Percentiles rank a stretch among this genome's conserved stretches.
Conservation (phyloP, 805 yeast species). For the Saturnispora galanensis region DNA sequence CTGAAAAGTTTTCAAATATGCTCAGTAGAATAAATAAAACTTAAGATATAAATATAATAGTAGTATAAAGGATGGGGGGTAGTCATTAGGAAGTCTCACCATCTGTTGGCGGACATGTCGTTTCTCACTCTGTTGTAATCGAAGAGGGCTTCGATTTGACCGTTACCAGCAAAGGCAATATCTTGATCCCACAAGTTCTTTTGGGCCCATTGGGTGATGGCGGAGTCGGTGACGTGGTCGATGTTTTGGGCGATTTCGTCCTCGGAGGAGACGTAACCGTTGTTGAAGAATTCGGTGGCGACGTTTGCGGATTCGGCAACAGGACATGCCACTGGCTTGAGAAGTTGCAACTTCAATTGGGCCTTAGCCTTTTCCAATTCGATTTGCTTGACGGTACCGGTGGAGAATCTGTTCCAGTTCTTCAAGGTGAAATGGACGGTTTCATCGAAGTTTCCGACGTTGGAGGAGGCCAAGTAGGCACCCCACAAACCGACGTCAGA, state of each 20-base stretch:
- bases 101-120: constrained; percentile 85
- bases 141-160: constrained; percentile 75
- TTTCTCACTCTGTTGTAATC: constrained; percentile 83
- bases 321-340: constrained; percentile 35
- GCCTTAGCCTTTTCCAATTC: constrained; percentile 75
- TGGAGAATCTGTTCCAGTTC: constrained; percentile 80
- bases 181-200: constrained; percentile 75
- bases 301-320: constrained; percentile 34
- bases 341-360: constrained; percentile 53
- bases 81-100: constrained; percentile 29
- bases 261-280: constrained; percentile 53
- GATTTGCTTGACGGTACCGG: constrained; percentile 58
- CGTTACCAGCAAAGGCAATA: constrained; percentile 73
- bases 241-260: constrained; percentile 51
- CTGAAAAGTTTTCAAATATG: neutral
- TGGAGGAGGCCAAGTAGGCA: constrained; percentile 54
- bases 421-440: constrained; percentile 71
- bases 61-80: neutral
- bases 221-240: constrained; percentile 51
- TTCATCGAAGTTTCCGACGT: constrained; percentile 58
- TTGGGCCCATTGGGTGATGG: constrained; percentile 66
- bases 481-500: constrained; percentile 83
- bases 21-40: neutral
- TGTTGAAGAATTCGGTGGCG: constrained; percentile 49
- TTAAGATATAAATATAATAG: constrained; percentile 6